phyloP scores from a whole-genome alignment of 2,329 filamentous ascomycete species.

The Ambrosiella cleistominuta region DNA sequence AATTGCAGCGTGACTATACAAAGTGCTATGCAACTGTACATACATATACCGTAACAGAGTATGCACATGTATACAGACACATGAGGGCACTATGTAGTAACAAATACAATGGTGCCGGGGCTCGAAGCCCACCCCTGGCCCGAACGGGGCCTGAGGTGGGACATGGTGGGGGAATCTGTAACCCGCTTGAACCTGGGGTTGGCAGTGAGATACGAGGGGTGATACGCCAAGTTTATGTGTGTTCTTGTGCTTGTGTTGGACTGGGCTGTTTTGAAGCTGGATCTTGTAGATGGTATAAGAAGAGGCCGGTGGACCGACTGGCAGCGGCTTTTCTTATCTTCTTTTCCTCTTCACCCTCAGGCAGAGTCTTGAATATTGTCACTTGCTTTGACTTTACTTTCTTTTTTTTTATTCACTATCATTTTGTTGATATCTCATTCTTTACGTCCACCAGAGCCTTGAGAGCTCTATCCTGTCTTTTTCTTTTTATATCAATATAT shows the following conservation, averaged over 20 bases:
- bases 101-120: not conserved
- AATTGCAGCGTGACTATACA: too few relatives aligned
- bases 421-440: not conserved
- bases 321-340: not conserved
- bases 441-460: not conserved
- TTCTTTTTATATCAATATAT: not conserved
- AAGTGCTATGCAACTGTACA: too few relatives aligned
- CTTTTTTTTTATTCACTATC: constrained; percentile 5
- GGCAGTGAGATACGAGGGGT: too few relatives aligned
- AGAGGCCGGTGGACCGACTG: not conserved
- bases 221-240: too few relatives aligned
- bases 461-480: not conserved
- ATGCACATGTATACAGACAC: too few relatives aligned
- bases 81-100: too few relatives aligned
- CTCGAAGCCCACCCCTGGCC: not conserved
- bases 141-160: not conserved
- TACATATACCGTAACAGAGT: too few relatives aligned
- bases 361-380: constrained; percentile 1
- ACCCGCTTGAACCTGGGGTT: not conserved
- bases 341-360: not conserved
- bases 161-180: not conserved
- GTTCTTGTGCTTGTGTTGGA: not conserved
- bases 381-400: not conserved
- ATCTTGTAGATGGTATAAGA: not conserved
- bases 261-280: not conserved